Evolutionary conservation across 2,329 filamentous ascomycete genomes (phyloP), one percentile per base, ranked within the genome.

Genomic region (Colletotrichum costaricense): DNA sequence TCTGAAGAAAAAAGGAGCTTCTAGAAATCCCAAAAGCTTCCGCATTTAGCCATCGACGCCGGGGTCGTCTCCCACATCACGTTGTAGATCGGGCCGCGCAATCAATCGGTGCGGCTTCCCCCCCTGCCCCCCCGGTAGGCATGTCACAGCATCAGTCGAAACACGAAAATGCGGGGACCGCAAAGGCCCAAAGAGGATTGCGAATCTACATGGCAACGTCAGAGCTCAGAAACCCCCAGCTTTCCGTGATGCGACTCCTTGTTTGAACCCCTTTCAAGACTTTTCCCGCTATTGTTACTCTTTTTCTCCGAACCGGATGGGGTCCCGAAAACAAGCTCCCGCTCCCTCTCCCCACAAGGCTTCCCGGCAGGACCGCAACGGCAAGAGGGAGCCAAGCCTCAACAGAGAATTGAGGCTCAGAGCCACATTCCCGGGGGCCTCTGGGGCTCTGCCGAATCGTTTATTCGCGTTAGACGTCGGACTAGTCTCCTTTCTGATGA

Each of bases 51-150:
- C 55, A 30, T 67, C n/a, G 35, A 49, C 14, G 22, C 55, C 64
- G 64, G 64, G 55, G 33, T 42, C 11, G 33, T 33, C 64, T 67
- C 64, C 64, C 64, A 59, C 64, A 67, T 67, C 64, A 67, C 64
- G 64, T 19, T 59, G 64, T 49, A 67, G 64, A 58, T 67, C 55
- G 38, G 64, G 64, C 64, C 64, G 64, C 64, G 64, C 55, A 67
- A 67, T 59, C 54, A 30, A 57, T 42, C 38, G 38, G 38, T 42
- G 38, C 24, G 60, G 46, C 22, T 54, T 33, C 8, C 54, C 55
- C 26, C 22, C 7, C 33, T 35, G 33, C 33, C 33, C 33, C 38
- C 38, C 38, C 38, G 38, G 38, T 19, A 42, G 38, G 38, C 59
- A 24, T 59, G 64, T 67, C 54, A 59, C 64, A 67, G 19, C 35